A percentile compares a stretch with the other conserved stretches of the same genome.
Conservation (phyloP, 768 basidiomycete genomes). For the Pleurotus sapidus region DNA sequence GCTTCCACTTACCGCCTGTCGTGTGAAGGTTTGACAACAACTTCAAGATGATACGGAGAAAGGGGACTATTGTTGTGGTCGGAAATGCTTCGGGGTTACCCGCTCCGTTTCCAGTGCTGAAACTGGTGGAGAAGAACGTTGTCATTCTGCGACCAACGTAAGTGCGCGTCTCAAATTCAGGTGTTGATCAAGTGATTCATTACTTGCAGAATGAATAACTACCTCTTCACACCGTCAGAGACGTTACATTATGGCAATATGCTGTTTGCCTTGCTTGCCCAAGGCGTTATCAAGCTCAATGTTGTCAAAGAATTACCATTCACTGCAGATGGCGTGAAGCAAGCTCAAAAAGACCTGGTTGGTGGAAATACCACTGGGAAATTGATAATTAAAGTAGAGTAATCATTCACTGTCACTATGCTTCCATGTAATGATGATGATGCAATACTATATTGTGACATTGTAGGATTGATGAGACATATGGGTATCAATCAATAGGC, state of each 20-base stretch:
- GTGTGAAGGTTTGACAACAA: slow-evolving; percentile 65
- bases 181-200: not conserved
- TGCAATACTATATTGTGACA: no score
- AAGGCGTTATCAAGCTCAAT: slow-evolving; percentile 61
- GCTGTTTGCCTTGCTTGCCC: slow-evolving; percentile 58
- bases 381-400: slow-evolving; percentile 67
- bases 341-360: slow-evolving; percentile 77
- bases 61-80: slow-evolving; percentile 86
- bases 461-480: no score
- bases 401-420: not conserved
- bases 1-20: not conserved
- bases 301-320: slow-evolving; percentile 82
- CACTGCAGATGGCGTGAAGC: slow-evolving; percentile 70
- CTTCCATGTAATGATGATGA: no score
- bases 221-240: slow-evolving; percentile 74
- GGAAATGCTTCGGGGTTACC: slow-evolving; percentile 92
- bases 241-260: slow-evolving; percentile 58
- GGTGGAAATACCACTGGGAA: slow-evolving; percentile 84
- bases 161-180: slow-evolving; percentile 17
- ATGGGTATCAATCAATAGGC: slow-evolving; percentile 21
- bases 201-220: slow-evolving; percentile 59
- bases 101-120: slow-evolving; percentile 69
- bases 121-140: slow-evolving; percentile 78
- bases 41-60: slow-evolving; percentile 78
- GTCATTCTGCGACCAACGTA: slow-evolving; percentile 77